phyloP scores from a whole-genome alignment of 768 basidiomycete species.

The Paxillus involutus region DNA sequence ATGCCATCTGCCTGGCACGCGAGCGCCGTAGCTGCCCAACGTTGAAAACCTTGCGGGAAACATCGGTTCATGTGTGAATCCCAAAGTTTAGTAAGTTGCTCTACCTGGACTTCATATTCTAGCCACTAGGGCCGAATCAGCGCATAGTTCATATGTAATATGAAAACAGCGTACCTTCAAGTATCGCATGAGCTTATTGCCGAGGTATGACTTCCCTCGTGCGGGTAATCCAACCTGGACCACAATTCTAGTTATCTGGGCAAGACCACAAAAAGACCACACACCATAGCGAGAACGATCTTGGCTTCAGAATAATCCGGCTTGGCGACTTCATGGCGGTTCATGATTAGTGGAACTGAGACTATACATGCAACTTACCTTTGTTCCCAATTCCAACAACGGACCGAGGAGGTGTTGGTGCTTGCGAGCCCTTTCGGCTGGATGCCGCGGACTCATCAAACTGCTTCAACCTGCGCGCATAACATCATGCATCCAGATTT shows the following conservation, averaged over 20 bases:
- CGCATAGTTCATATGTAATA: not conserved
- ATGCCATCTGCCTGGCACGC: slow-evolving; percentile 77
- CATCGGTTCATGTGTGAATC: not conserved
- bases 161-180: slow-evolving; percentile 62
- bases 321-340: slow-evolving; percentile 66
- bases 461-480: slow-evolving; percentile 59
- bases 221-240: slow-evolving; percentile 93
- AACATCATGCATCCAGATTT: not conserved
- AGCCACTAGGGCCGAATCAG: slow-evolving; percentile 72
- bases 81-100: not conserved
- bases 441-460: slow-evolving; percentile 75
- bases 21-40: slow-evolving; percentile 92
- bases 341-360: slow-evolving; percentile 1
- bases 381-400: slow-evolving; percentile 90
- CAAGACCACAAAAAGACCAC: slow-evolving; percentile 7
- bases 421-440: slow-evolving; percentile 69
- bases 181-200: slow-evolving; percentile 97
- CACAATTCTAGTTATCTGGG: not conserved
- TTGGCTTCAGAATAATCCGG: slow-evolving; percentile 99
- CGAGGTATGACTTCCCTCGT: slow-evolving; percentile 96
- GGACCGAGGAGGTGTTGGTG: slow-evolving; percentile 76
- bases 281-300: slow-evolving; percentile 96
- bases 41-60: slow-evolving; percentile 79
- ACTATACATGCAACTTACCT: slow-evolving; percentile 43
- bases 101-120: slow-evolving; percentile 94